phyloP scores from a whole-genome alignment of 495 filamentous ascomycete genomes.

The Penicillium cataractarum region DNA sequence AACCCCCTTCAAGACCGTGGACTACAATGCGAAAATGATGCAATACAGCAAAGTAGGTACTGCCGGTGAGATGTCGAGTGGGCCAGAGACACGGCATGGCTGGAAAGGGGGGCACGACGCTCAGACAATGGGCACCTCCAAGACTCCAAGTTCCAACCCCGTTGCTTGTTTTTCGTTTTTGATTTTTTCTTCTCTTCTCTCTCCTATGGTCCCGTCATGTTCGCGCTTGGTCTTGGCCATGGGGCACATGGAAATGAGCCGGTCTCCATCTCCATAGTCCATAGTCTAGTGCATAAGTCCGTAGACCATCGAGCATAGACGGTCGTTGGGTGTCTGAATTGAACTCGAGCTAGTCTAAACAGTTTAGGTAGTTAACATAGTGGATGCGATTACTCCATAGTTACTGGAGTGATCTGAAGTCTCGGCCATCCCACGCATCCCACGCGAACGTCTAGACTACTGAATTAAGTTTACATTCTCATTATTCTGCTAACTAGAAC shows the following conservation, averaged over 20 bases:
- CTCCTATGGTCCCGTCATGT: neutral
- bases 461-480: neutral
- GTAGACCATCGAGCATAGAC: neutral
- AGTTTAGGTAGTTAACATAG: neutral
- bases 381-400: neutral
- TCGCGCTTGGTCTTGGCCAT: constrained; percentile 5
- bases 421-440: neutral
- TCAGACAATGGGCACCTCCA: constrained; percentile 2
- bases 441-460: neutral
- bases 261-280: constrained; percentile 13
- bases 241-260: constrained; percentile 19
- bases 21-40: constrained; percentile 4
- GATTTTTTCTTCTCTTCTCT: neutral
- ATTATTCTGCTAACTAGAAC: neutral
- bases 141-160: constrained; percentile 9
- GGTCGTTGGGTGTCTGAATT: neutral
- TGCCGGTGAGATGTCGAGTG: constrained; percentile 29
- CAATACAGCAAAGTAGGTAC: constrained; percentile 17
- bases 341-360: neutral
- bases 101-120: constrained; percentile 17
- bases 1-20: neutral
- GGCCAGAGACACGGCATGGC: constrained; percentile 30
- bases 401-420: neutral
- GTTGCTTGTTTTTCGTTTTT: constrained; percentile 25
- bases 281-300: neutral